phyloP scores from a whole-genome alignment of 2,329 filamentous ascomycete genomes.

The Paecilomyces sp. region DNA sequence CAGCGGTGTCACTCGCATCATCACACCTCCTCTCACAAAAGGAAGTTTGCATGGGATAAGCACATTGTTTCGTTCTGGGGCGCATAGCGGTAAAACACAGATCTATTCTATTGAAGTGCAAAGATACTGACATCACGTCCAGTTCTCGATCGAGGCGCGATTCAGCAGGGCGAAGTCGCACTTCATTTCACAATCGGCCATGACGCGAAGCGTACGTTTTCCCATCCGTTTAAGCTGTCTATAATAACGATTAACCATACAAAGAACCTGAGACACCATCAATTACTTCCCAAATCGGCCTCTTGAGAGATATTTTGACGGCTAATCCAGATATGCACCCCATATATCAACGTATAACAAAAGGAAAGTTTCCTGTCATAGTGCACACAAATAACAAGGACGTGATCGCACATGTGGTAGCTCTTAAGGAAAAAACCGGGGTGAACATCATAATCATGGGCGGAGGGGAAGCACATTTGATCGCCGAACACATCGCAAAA shows the following conservation, averaged over 20 bases:
- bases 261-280: not conserved
- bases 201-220: not conserved
- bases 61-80: not conserved
- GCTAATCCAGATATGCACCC: not conserved
- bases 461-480: not conserved
- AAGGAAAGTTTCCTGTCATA: not conserved
- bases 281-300: not conserved
- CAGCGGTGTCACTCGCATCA: not conserved
- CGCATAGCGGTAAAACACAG: not conserved
- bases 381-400: not conserved
- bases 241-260: not conserved
- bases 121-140: not conserved
- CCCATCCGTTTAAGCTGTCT: not conserved
- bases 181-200: not conserved
- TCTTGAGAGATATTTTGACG: not conserved
- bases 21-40: not conserved
- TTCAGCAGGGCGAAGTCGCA: not conserved
- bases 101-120: not conserved
- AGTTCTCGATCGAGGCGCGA: not conserved
- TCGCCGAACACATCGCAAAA: not conserved
- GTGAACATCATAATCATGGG: constrained; percentile 2
- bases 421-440: not conserved
- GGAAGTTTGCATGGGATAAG: not conserved
- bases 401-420: not conserved
- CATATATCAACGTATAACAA: not conserved